These are phyloP conservation scores for Picochlorum sp. DNA, from an alignment of 139 green algal species.

Conservation along the genomic window DNA sequence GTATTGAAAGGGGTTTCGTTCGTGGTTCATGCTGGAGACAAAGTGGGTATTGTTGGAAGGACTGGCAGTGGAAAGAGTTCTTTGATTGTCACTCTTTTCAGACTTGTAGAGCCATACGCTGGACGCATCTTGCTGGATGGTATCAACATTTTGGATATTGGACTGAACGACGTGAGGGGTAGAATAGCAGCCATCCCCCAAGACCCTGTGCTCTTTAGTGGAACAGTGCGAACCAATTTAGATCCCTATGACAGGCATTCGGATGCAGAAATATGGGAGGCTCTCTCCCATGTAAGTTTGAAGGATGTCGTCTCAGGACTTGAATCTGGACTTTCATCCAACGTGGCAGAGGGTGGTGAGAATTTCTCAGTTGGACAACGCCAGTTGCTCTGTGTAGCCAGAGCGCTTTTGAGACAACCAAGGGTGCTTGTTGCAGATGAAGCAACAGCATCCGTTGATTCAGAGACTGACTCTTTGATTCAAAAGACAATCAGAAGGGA, in stretches of 20 bases:
- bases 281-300: slow-evolving; percentile 62
- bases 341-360: slow-evolving; percentile 67
- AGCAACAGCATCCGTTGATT: slow-evolving; percentile 83
- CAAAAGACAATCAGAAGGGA: slow-evolving; percentile 74
- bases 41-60: slow-evolving; percentile 75
- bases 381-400: slow-evolving; percentile 88
- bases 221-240: slow-evolving; percentile 82
- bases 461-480: slow-evolving; percentile 68
- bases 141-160: slow-evolving; percentile 62
- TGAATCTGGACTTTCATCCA: slow-evolving; percentile 26
- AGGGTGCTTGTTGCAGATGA: slow-evolving; percentile 87
- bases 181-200: slow-evolving; percentile 77
- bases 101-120: slow-evolving; percentile 67
- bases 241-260: slow-evolving; percentile 71
- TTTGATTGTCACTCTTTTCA: slow-evolving; percentile 76
- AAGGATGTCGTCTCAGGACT: slow-evolving; percentile 28
- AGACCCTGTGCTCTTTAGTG: slow-evolving; percentile 84
- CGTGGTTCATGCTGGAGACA: slow-evolving; percentile 45
- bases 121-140: slow-evolving; percentile 76
- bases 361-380: slow-evolving; percentile 82
- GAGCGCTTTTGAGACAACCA: slow-evolving; percentile 65
- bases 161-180: slow-evolving; percentile 61
- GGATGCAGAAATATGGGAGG: slow-evolving; percentile 72
- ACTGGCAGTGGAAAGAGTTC: slow-evolving; percentile 80
- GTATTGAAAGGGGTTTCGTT: slow-evolving; percentile 58